Base-by-base conservation (phyloP, 73 alveolate species). In the Chromera velia region DNA sequence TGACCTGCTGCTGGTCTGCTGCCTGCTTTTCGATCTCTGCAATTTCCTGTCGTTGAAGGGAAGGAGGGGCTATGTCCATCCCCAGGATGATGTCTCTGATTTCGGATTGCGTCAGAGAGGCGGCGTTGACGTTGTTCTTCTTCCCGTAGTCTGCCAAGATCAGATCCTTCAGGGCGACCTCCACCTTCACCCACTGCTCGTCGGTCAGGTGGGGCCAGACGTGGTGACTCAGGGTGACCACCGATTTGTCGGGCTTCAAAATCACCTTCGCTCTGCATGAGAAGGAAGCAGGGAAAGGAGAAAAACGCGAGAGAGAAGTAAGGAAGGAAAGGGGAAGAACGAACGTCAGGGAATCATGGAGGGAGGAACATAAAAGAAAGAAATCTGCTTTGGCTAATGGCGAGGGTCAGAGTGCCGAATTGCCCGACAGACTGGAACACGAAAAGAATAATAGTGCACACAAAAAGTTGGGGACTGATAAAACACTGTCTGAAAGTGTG, bases 101-200 rank as follows among this genome's bases (percentile, higher is more conserved):
- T 88, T 97, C 99, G 82, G 98, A 91, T 90, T 97, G 93, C 27
- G 99, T 97, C 62, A 97, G 86, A 27, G 98, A 91, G 33, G 98
- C 99, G 10, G 96, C 97, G 87, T 97, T 97, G 63, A 97, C 98
- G 89, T 96, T 97, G 90, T 97, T 96, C 88, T 96, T 96, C 95
- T 96, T 97, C 73, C 99, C 98, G 84, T 97, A 97, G 89, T 97
- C 99, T 65, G 98, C 97, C 70, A 97, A 84, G 85, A 97, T 96
- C 77, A 97, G 90, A 75, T 97, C 97, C 90, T 95, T 97, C 74
- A 97, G 91, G 90, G 96, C 99, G 55, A 94, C 98, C 94, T 97
- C 99, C 29, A 97, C 99, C 77, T 96, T 96, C 47, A 95, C 98
- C 99, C 99, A 97, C 93, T 97, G 98, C 72, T 96, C 99, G 77